A percentile compares a stretch with the other conserved stretches of the same genome.
phyloP scores from a whole-genome alignment of 306 rosid genomes.

The Lathyrus aphaca region DNA sequence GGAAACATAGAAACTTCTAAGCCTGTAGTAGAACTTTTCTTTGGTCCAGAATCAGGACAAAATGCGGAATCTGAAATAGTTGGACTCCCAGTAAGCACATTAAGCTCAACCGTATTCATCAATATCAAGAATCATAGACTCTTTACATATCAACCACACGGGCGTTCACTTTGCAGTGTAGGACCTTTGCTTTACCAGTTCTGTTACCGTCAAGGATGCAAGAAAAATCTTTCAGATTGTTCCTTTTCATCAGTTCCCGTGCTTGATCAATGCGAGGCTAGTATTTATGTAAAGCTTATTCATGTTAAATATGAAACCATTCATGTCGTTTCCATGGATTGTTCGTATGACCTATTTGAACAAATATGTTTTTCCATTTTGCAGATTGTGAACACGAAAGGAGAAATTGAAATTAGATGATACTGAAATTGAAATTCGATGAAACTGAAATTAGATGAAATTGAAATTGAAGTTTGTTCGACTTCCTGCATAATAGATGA shows the following conservation, averaged over 20 bases:
- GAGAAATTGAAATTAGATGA: too few relatives aligned
- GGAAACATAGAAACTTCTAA: slow-evolving; percentile 43
- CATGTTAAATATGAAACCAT: background rate
- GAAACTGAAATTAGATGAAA: too few relatives aligned
- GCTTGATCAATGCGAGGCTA: slow-evolving; percentile 83
- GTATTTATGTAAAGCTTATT: slow-evolving; percentile 66
- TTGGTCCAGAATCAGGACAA: slow-evolving; percentile 50
- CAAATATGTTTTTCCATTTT: slow-evolving; percentile 18
- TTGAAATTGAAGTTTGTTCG: too few relatives aligned
- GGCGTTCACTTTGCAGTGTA: slow-evolving; percentile 67
- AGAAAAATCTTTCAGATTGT: slow-evolving; percentile 57
- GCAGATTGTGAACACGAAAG: slow-evolving; percentile 77
- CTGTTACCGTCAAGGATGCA: slow-evolving; percentile 77
- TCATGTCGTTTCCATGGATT: slow-evolving; percentile 23
- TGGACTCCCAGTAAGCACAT: slow-evolving; percentile 73
- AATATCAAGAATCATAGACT: slow-evolving; percentile 63
- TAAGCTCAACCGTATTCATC: slow-evolving; percentile 54
- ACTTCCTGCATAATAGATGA: too few relatives aligned
- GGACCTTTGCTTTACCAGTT: slow-evolving; percentile 79
- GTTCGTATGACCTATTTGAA: slow-evolving; percentile 14
- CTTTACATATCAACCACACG: slow-evolving; percentile 56
- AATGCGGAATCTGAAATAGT: slow-evolving; percentile 52
- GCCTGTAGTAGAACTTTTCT: slow-evolving; percentile 53
- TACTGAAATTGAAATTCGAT: too few relatives aligned
- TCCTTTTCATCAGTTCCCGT: slow-evolving; percentile 65